Evolutionary conservation across 805 yeast species (phyloP).

Genomic region (Nakazawaea sp.): DNA sequence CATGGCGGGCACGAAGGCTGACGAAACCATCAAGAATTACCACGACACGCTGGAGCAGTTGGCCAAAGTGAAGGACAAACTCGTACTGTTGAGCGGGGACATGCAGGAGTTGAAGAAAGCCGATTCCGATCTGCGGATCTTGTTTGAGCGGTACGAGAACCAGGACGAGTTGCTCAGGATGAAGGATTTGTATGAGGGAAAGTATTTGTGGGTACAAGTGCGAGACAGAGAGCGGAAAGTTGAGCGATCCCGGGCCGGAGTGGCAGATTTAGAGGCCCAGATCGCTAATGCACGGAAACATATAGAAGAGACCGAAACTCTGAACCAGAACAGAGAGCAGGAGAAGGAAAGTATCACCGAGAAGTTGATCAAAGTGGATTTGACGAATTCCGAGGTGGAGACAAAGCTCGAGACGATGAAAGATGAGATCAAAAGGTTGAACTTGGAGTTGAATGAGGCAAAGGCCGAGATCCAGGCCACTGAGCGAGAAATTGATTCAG

Average conservation of each 20-base stretch:
- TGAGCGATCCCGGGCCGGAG: slow-evolving; percentile 15
- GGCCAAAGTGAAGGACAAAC: slow-evolving; percentile 28
- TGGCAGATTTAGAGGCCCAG: slow-evolving; percentile 7
- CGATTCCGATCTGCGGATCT: slow-evolving; percentile 33
- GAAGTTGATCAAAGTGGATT: neutral
- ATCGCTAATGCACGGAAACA: neutral
- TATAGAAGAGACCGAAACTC: neutral
- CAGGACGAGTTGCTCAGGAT: slow-evolving; percentile 32
- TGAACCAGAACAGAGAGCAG: neutral
- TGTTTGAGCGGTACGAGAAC: slow-evolving; percentile 31
- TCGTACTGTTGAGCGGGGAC: slow-evolving; percentile 30
- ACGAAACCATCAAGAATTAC: slow-evolving; percentile 55
- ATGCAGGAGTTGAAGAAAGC: slow-evolving; percentile 31
- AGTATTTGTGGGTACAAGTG: slow-evolving; percentile 41
- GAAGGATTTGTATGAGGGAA: slow-evolving; percentile 37
- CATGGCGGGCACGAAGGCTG: slow-evolving; percentile 72
- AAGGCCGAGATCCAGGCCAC: neutral
- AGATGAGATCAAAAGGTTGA: too few relatives aligned
- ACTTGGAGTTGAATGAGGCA: slow-evolving; percentile 2
- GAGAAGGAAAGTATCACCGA: neutral
- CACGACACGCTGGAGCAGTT: slow-evolving; percentile 29
- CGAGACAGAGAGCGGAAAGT: slow-evolving; percentile 18
- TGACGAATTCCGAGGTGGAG: too few relatives aligned
- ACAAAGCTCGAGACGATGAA: too few relatives aligned
- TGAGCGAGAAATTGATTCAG: neutral